Conservation (phyloP, 2,329 filamentous ascomycete genomes). For the Capronia americana region DNA sequence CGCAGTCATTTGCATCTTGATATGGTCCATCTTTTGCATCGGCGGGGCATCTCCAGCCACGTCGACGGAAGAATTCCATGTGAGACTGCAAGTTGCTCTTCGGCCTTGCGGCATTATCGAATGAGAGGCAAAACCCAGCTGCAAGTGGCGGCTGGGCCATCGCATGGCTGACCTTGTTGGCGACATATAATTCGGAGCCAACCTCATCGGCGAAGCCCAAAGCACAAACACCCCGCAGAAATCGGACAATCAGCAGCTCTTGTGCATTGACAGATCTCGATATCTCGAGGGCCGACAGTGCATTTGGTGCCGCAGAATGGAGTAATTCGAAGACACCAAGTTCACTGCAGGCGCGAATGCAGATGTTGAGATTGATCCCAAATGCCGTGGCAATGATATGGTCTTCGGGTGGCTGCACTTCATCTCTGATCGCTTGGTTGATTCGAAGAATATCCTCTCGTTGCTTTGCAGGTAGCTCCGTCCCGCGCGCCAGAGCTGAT, state of each 20-base stretch:
- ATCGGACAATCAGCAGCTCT: constrained; percentile 8
- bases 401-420: constrained; percentile 6
- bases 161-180: constrained; percentile 6
- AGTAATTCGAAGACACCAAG: constrained; percentile 9
- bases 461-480: background rate
- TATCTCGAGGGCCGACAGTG: background rate
- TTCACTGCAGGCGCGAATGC: constrained; percentile 3
- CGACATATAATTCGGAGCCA: background rate
- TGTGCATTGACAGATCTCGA: background rate
- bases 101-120: constrained; percentile 3
- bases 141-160: constrained; percentile 9
- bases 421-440: constrained; percentile 7
- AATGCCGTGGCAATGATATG: constrained; percentile 6
- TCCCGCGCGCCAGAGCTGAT: no score
- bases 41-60: background rate
- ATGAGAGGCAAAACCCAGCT: background rate
- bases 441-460: background rate
- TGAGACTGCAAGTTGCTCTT: constrained; percentile 7
- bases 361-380: constrained; percentile 5
- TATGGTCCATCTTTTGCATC: constrained; percentile 4
- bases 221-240: constrained; percentile 2
- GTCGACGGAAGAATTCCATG: background rate
- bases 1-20: constrained; percentile 3
- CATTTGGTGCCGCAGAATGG: background rate
- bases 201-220: background rate